Base-by-base conservation (phyloP, 257 asterid species). In the Rauvolfia tetraphylla region DNA sequence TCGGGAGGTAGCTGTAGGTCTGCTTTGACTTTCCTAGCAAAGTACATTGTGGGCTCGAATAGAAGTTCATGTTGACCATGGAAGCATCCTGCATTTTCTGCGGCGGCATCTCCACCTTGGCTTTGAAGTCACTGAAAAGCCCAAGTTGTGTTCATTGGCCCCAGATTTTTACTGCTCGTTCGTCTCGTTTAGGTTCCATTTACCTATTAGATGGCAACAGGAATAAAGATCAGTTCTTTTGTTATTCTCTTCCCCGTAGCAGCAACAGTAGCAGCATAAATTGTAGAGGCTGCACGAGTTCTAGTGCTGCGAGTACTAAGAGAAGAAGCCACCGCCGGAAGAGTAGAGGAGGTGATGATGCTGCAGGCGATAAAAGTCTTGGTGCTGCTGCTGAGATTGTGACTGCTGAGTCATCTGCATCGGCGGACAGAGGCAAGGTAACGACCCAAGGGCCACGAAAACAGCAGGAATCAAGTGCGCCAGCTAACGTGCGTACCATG, bases 31-130 rank as follows among this genome's bases (percentile, higher is more conserved):
- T n/a, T n/a, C n/a, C n/a, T n/a, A n/a, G n/a, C n/a, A n/a, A n/a
- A 49, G 56, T 62, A 34, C 25, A 63, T 63, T 63, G 46, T 17
- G 25, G 42, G 44, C 5, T 63, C 27, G 10, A 33, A 63, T 18
- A 13, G 5, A 18, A 67, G 25, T 7, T 67, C 18, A 29, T 29
- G 31, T 51, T 48, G 48, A 53, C 36, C 27, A 91, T 89, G 97
- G 97, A 88, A 81, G 85, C 97, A 14, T 86, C 88, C 53, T 85
- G 89, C 85, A 69, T 88, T 58, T 80, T 76, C 79, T 86, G 85
- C 67, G 89, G 96, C 77, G 89, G 93, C 68, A 85, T 87, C 42
- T 88, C 93, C 22, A 76, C 86, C 51, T 85, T 88, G 23, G 77
- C 81, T 13, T 67, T 86, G 68, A 84, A 83, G 80, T 84, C 89